These are phyloP conservation scores for Geum urbanum DNA, from an alignment of 306 rosid species.

Conservation along the genomic window DNA sequence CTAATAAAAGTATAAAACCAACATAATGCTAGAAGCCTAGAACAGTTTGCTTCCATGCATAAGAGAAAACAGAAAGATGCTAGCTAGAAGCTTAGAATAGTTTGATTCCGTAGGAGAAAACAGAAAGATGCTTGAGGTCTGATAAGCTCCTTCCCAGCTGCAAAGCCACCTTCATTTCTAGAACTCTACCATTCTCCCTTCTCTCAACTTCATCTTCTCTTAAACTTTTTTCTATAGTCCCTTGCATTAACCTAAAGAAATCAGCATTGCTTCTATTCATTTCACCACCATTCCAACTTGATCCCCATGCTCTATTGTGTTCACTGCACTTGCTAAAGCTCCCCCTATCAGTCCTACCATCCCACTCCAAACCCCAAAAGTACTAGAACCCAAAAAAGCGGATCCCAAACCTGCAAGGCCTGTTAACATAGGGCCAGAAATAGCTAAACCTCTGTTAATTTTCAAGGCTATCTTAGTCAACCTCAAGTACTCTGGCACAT, in stretches of 20 bases:
- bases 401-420: constrained; percentile 58
- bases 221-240: constrained; percentile 43
- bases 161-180: constrained; percentile 62
- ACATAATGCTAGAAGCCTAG: too few species aligned
- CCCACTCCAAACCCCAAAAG: constrained; percentile 36
- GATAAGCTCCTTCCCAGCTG: constrained; percentile 58
- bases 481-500: constrained; percentile 46
- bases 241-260: constrained; percentile 63
- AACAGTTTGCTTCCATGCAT: neutral
- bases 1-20: too few species aligned
- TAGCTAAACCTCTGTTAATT: constrained; percentile 47
- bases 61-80: too few species aligned
- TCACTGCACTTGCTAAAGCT: constrained; percentile 58
- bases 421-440: constrained; percentile 61
- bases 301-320: constrained; percentile 69
- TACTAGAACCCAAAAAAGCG: constrained; percentile 26
- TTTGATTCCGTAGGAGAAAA: constrained; percentile 51
- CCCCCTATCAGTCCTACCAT: constrained; percentile 56
- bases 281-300: constrained; percentile 84
- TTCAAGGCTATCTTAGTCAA: constrained; percentile 39
- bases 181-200: constrained; percentile 65
- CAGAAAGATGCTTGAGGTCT: constrained; percentile 50
- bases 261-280: constrained; percentile 54
- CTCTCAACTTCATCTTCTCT: constrained; percentile 35
- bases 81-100: constrained; percentile 38